Base-by-base conservation (phyloP, 257 asterid genomes). In the Verbena officinalis region DNA sequence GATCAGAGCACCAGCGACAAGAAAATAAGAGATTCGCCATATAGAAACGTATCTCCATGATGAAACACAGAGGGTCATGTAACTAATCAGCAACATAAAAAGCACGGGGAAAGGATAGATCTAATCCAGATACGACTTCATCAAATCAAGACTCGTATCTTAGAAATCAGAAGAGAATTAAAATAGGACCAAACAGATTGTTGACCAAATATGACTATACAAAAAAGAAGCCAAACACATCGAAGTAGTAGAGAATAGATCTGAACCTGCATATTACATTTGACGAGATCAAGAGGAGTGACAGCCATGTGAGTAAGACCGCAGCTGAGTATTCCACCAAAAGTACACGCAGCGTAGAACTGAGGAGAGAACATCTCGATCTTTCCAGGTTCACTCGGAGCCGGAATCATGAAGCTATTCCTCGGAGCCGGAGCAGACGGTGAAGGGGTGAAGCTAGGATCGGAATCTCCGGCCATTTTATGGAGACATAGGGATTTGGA, bases 221-320 rank as follows among this genome's bases (percentile, higher is more conserved):
- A n/a, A 40, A 22, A 4, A 46, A 67, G 4, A 59, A 70, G 57
- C 65, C 50, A 70, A 51, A 63, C 30, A 39, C 23, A 48, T 31
- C 54, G 15, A 31, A 43, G 31, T 14, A 52, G 22, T 53, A 61
- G 27, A 9, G 50, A 59, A 33, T 12, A 72, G 86, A 78, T 80
- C 86, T 79, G 70, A 16, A 88, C 98, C 95, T 91, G 98, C 98
- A 91, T 91, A 75, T 91, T 91, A 77, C 98, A 91, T 70, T 91
- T 91, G 91, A 88, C 98, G 44, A 91, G 93, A 75, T 91, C 98
- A 19, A 91, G 98, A 69, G 98, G 98, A 55, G 96, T 91, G 73
- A 91, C 98, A 51, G 98, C 59, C 96, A 73, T 91, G 73, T 91
- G 98, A 27, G 98, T 91, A 34, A 91, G 93, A 43, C 98, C 98